Percentiles rank a stretch among this genome's conserved stretches.
Evolutionary conservation across 2,329 filamentous ascomycete genomes (phyloP).

Genomic region (Colletotrichum abscissum): DNA sequence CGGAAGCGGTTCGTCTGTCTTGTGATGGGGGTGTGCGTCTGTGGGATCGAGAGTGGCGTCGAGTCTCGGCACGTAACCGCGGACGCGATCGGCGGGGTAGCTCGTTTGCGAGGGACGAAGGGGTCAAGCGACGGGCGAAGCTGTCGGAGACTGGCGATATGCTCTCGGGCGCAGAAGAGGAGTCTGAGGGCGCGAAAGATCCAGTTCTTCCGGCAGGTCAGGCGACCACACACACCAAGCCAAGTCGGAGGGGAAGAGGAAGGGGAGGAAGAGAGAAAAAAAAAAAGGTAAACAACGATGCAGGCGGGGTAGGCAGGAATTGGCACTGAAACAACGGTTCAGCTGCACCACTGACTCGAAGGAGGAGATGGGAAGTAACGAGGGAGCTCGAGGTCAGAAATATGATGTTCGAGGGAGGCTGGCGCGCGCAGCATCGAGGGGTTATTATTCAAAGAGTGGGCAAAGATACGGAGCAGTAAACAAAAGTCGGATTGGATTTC

Average conservation of each 20-base stretch:
- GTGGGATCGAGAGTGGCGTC: constrained; percentile 29
- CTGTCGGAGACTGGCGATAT: constrained; percentile 14
- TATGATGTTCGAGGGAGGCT: constrained; percentile 22
- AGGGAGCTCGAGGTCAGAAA: constrained; percentile 19
- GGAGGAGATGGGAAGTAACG: constrained; percentile 21
- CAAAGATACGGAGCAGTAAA: constrained; percentile 33
- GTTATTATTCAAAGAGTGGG: constrained; percentile 32
- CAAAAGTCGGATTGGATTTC: constrained; percentile 34
- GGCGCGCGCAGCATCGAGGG: constrained; percentile 32
- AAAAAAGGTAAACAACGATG: constrained; percentile 31
- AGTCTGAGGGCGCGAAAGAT: constrained; percentile 23
- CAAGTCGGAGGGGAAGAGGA: constrained; percentile 4
- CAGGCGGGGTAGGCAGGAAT: constrained; percentile 35
- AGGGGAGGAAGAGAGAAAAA: neutral
- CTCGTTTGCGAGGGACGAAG: neutral
- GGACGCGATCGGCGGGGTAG: constrained; percentile 22
- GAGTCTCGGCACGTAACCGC: constrained; percentile 24
- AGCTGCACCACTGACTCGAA: constrained; percentile 27
- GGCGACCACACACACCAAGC: constrained; percentile 21
- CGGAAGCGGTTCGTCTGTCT: constrained; percentile 13
- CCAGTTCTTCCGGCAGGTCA: constrained; percentile 18
- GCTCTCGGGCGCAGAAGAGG: constrained; percentile 5
- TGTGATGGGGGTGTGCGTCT: constrained; percentile 8
- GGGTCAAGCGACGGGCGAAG: constrained; percentile 13
- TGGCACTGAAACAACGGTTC: constrained; percentile 33